Evolutionary conservation across 176 grass and related monocot species (phyloP), one percentile per base, ranked within the genome.

Genomic region (Avena sativa): DNA sequence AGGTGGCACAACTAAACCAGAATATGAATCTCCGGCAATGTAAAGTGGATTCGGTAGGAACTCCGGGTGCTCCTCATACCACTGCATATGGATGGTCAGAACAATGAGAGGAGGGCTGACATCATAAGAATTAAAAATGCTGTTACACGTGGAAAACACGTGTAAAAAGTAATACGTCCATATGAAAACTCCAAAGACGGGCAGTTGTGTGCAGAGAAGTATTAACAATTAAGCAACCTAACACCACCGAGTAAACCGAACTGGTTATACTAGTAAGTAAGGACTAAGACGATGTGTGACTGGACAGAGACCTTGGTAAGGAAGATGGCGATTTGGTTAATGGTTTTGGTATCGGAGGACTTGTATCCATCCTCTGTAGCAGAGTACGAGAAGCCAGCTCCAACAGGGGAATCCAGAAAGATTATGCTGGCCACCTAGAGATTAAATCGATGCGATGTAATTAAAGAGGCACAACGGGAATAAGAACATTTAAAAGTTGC

Each of bases 1-100:
- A 43, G 40, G 40, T 43, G 40, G 68, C 17, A 20, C 38, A 71
- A 46, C 12, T 71, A 71, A 44, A 4, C 68, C 68, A 21, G 68
- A 71, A 71, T 71, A 71, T 0, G 68, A 71, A n/a, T 71, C 68
- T 21, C 68, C 68, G 9, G 68, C 68, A 44, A 71, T 43, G 68
- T 20, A 71, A 44, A 71, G 68, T 71, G 38, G 68, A 71, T 46
- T 71, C 19, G 0, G 8, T 46, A 46, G n/a, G 38, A 71, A 71
- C 68, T 46, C 17, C 44, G 68, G 68, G 12, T 71, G 68, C 9
- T 71, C 68, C 38, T 46, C 38, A 20, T 71, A 71, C 68, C 68
- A 71, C 68, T 71, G 4, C 38, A n/a, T 34, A 34, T 0, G 30
- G 7, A 71, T 44, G 19, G 38, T 0, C 51, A 46, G 44, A 71